These are phyloP conservation scores for Rhynchospora pubera DNA, from an alignment of 176 grass and related monocot species.

Conservation along the genomic window DNA sequence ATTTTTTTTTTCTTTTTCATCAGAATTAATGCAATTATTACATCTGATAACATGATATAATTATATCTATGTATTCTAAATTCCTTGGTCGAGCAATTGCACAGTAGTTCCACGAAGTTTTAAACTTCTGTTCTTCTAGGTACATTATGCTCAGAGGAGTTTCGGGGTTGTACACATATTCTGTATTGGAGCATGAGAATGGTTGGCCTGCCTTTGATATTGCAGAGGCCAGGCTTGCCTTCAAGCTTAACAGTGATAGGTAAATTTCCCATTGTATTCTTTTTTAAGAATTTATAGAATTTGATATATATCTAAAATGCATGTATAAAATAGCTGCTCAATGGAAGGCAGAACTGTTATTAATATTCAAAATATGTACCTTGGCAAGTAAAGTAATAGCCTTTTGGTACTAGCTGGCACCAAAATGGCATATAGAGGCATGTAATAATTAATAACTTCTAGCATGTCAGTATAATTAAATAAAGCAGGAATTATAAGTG, in stretches of 20 bases:
- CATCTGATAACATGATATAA: background rate
- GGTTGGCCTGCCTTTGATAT: slow-evolving; percentile 38
- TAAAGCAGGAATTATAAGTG: too few relatives aligned
- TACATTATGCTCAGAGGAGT: slow-evolving; percentile 45
- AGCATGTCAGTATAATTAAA: background rate
- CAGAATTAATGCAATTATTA: background rate
- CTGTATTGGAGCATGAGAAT: slow-evolving; percentile 39
- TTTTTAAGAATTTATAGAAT: background rate
- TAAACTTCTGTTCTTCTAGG: slow-evolving; percentile 24
- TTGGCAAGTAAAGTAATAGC: background rate
- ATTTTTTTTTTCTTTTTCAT: background rate
- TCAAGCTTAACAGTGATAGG: slow-evolving; percentile 40
- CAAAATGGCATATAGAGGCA: background rate
- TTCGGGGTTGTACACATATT: slow-evolving; percentile 73
- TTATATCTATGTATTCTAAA: background rate
- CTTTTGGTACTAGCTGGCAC: background rate
- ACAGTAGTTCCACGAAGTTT: background rate
- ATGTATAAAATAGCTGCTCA: background rate
- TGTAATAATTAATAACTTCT: background rate
- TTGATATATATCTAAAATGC: background rate
- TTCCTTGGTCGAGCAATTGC: background rate
- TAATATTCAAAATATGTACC: background rate
- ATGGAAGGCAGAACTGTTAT: background rate
- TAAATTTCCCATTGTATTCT: slow-evolving; percentile 19
- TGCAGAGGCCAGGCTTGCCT: slow-evolving; percentile 28